These are phyloP conservation scores for Paecilomyces variotii DNA, from an alignment of 2,329 filamentous ascomycete species.

Conservation along the genomic window DNA sequence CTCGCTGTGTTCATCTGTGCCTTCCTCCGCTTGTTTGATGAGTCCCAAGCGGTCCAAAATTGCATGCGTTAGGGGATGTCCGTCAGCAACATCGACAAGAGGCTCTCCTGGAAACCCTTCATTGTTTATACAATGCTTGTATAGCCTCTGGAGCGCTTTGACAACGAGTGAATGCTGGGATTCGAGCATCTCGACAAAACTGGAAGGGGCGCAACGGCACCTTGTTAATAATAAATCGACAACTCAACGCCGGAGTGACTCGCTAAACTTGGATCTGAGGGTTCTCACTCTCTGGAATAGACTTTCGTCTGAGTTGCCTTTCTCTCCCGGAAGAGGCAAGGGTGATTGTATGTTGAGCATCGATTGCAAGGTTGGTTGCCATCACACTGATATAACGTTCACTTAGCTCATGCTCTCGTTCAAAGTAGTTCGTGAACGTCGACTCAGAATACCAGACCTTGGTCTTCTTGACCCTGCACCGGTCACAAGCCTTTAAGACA, in stretches of 20 bases:
- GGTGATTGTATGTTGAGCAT: slow-evolving; percentile 36
- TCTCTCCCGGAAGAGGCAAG: slow-evolving; percentile 36
- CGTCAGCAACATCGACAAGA: slow-evolving; percentile 30
- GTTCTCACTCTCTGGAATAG: slow-evolving; percentile 34
- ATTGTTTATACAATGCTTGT: slow-evolving; percentile 34
- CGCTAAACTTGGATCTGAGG: not conserved
- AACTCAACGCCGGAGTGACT: not conserved
- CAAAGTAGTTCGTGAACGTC: slow-evolving; percentile 1
- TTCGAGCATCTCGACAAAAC: slow-evolving; percentile 39
- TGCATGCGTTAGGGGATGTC: slow-evolving; percentile 34
- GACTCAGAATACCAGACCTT: slow-evolving; percentile 24
- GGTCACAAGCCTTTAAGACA: slow-evolving; percentile 38
- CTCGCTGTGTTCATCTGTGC: slow-evolving; percentile 25
- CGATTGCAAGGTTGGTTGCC: slow-evolving; percentile 38
- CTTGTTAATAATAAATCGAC: slow-evolving; percentile 2
- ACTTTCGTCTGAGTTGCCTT: slow-evolving; percentile 38
- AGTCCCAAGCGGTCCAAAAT: slow-evolving; percentile 35
- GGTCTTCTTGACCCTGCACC: slow-evolving; percentile 39
- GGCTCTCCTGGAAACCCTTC: slow-evolving; percentile 37
- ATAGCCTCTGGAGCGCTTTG: slow-evolving; percentile 34
- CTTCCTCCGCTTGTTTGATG: slow-evolving; percentile 37
- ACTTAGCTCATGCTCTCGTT: not conserved
- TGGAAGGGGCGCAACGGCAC: slow-evolving; percentile 8
- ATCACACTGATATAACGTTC: slow-evolving; percentile 28
- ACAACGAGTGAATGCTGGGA: slow-evolving; percentile 36